Base-by-base conservation (phyloP, 2,329 filamentous ascomycete species). In the Alternaria solani region DNA sequence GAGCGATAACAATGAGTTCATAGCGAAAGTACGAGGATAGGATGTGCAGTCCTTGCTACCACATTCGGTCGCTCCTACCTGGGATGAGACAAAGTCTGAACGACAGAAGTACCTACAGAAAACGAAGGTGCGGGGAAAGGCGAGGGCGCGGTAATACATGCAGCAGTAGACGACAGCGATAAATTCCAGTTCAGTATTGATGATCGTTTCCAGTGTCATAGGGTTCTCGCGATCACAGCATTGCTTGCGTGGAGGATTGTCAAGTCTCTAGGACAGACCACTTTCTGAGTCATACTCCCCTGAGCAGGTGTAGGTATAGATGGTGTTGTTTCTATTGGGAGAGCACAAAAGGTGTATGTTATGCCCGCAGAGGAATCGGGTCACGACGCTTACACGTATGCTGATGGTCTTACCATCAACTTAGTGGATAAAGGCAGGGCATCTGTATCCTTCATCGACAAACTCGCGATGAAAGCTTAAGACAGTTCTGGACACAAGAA, bases 141-240 rank as follows among this genome's bases (percentile, higher is more conserved):
- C 7, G 26, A 36, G 46, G 36, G 16, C 32, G 26, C 16, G 18
- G 20, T 25, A 26, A 49, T 8, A 54, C 9, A 49, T 34, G 18
- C 56, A 59, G 11, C 38, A 26, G 18, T 43, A 59, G 16, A 59
- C 20, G 9, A 58, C 11, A 25, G 30, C 9, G 14, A 59, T 12
- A 11, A 44, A 12, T 38, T 23, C 44, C n/a, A 57, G 4, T 28
- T 30, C 30, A 28, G 14, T n/a, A n/a, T 57, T 23, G 9, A 51
- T 32, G 38, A 39, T 8, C 9, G 28, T 36, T 18, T 30, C 28
- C 5, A 57, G 14, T 26, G 23, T 8, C 2, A 20, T 14, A 9
- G 46, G 23, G 5, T 26, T 36, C 5, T 36, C 28, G 26, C 54
- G 51, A 23, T 23, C n/a, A 39, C 54, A 56, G 44, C 54, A 43